Base-by-base conservation (phyloP, 345 rosid species). In the Linum trigynum region DNA sequence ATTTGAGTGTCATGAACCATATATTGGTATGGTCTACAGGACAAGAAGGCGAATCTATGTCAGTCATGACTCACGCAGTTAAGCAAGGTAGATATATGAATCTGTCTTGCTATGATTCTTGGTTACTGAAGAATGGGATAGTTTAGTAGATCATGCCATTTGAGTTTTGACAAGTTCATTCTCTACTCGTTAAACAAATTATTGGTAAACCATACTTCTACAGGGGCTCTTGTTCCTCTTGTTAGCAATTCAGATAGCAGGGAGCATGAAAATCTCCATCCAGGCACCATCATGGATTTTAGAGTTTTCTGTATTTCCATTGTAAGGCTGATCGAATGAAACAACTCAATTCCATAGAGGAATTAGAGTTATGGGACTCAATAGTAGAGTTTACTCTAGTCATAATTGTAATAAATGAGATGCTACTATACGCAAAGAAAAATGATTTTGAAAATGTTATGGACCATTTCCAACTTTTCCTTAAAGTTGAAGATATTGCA, bases 1-100 rank as follows among this genome's bases (percentile, higher is more conserved):
- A 1, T 48, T 48, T 3, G 14, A 48, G 53, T 48, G 53, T 48
- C 12, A 6, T 48, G 14, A 56, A 69, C 36, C 38, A 45, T 10
- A 39, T 15, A 17, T 67, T 57, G 69, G 55, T 50, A 69, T 56
- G 38, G 57, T 68, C 80, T 84, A 64, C 94, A 92, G 98, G 98
- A 53, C 84, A 86, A 68, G 97, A 88, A 76, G 98, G 98, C 56
- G 85, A 86, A 78, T 78, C 91, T 17, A 66, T 82, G 35, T 85
- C 97, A 63, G 64, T 76, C 32, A 67, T 81, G 69, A 87, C 97
- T 70, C 71, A 69, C 55, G 74, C 61, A 66, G 88, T 92, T 63
- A 88, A 84, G 81, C 94, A 77, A 86, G 97, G 98, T 92, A 84
- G 57, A 68, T 66, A 48, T 3, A 12, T 9, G 53, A 48, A 1